A percentile compares a stretch with the other conserved stretches of the same genome.
Conservation (phyloP, 2,329 filamentous ascomycete genomes). For the Dryadomyces sulphureus region DNA sequence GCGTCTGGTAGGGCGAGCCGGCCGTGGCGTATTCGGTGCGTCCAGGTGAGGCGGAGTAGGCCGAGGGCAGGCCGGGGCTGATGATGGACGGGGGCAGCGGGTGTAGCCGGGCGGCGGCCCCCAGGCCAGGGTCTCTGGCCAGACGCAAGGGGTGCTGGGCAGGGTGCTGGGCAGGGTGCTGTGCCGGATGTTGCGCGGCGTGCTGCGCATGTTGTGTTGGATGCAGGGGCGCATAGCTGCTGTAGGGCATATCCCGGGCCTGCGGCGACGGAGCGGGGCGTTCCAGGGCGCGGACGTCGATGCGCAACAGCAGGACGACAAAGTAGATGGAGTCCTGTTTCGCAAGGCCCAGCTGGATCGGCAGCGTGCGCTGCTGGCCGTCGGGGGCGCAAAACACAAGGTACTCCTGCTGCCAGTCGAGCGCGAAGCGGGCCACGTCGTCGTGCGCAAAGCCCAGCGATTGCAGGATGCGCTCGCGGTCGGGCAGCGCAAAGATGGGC, state of each 20-base stretch:
- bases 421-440: constrained; percentile 34
- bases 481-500: constrained; percentile 41
- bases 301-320: constrained; percentile 34
- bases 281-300: constrained; percentile 21
- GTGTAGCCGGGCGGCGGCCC: background rate
- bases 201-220: constrained; percentile 14
- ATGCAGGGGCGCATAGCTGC: constrained; percentile 25
- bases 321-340: constrained; percentile 50
- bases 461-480: constrained; percentile 40
- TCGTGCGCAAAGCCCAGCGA: constrained; percentile 37
- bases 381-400: constrained; percentile 38
- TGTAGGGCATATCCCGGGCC: constrained; percentile 22
- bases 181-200: background rate
- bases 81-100: constrained; percentile 17
- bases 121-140: constrained; percentile 12
- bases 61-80: constrained; percentile 25
- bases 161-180: background rate
- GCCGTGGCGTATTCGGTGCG: constrained; percentile 28
- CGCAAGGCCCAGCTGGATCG: constrained; percentile 39
- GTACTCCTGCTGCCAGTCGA: constrained; percentile 38
- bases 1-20: constrained; percentile 34
- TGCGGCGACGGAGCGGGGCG: constrained; percentile 32
- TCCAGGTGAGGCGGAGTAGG: constrained; percentile 30
- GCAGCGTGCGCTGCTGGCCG: constrained; percentile 33
- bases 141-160: constrained; percentile 14